Evolutionary conservation across 345 rosid genomes (phyloP).

Genomic region (Passiflora organensis): DNA sequence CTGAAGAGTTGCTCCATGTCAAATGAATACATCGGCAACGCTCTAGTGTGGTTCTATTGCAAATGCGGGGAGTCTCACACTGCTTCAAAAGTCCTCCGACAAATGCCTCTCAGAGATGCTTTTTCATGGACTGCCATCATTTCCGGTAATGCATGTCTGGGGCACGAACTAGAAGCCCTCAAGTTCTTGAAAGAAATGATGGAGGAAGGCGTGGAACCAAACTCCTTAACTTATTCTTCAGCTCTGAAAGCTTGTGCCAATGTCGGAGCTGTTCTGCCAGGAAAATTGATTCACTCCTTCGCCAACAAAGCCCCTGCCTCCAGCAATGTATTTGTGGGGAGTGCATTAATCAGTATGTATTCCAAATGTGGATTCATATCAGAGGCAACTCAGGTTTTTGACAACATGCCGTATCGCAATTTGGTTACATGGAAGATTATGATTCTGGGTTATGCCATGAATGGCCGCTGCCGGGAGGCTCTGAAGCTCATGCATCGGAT

Average conservation of each 20-base stretch:
- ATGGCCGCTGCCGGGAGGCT: constrained; percentile 72
- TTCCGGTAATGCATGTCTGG: constrained; percentile 67
- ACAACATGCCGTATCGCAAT: constrained; percentile 67
- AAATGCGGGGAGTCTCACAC: constrained; percentile 57
- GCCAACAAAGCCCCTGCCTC: constrained; percentile 59
- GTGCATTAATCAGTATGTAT: constrained; percentile 80
- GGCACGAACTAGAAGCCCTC: constrained; percentile 70
- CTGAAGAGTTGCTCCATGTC: constrained; percentile 46
- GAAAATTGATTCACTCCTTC: constrained; percentile 73
- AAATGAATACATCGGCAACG: constrained; percentile 58
- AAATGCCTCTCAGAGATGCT: constrained; percentile 68
- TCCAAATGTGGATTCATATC: constrained; percentile 70
- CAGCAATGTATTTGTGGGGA: constrained; percentile 70
- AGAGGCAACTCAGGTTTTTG: constrained; percentile 71
- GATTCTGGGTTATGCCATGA: constrained; percentile 73
- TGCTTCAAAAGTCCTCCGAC: constrained; percentile 64
- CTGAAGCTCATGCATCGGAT: constrained; percentile 75
- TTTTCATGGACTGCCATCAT: constrained; percentile 95
- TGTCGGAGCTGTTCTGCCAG: constrained; percentile 50
- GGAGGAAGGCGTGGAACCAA: constrained; percentile 83
- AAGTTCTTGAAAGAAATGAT: constrained; percentile 75
- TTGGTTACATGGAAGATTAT: constrained; percentile 76
- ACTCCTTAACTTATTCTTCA: constrained; percentile 72
- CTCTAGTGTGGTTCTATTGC: constrained; percentile 80
- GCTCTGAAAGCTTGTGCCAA: constrained; percentile 81